Base-by-base conservation (phyloP, 202 grass and related monocot genomes). In the Musa balbisiana region DNA sequence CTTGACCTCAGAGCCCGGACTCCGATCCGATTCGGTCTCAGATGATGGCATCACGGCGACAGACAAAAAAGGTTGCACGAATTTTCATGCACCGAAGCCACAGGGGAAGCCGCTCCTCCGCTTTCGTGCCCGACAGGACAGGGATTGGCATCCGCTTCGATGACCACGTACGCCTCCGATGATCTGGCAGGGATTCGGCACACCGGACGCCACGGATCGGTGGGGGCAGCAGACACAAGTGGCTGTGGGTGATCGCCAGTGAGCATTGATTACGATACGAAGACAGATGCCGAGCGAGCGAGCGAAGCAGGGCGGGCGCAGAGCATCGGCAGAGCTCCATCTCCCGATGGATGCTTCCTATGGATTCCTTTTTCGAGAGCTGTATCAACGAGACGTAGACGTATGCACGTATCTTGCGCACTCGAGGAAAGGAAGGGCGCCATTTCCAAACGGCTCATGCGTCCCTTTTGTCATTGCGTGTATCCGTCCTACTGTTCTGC, bases 321-420 rank as follows among this genome's bases (percentile, higher is more conserved):
- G 29, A 15, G 21, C 12, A 1, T 8, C n/a, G n/a, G 29, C 11
- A 43, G 23, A 51, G 67, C 49, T 70, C 23, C 67, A 51, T 49
- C 43, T 70, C 67, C 67, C 67, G 67, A 70, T 17, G 67, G 67
- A 70, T 70, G 67, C 67, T 43, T 43, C 33, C 33, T 43, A 43
- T 8, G 33, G 33, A 43, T 43, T 43, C 33, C 33, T 43, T 43
- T 43, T 43, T 6, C 33, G 33, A 43, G 33, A 43, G 33, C 33
- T 43, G 33, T 43, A 43, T 43, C 33, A 8, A 43, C 4, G 33
- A 43, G 33, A 43, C 33, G 5, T 43, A 43, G 33, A 43, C 33
- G 33, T 43, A 43, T 6, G 33, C 33, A 43, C 33, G 5, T 8
- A 43, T 43, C 33, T 3, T 6, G 5, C 33, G 5, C 33, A 43